Conservation (phyloP, 2,329 filamentous ascomycete genomes). For the Boeremia exigua region DNA sequence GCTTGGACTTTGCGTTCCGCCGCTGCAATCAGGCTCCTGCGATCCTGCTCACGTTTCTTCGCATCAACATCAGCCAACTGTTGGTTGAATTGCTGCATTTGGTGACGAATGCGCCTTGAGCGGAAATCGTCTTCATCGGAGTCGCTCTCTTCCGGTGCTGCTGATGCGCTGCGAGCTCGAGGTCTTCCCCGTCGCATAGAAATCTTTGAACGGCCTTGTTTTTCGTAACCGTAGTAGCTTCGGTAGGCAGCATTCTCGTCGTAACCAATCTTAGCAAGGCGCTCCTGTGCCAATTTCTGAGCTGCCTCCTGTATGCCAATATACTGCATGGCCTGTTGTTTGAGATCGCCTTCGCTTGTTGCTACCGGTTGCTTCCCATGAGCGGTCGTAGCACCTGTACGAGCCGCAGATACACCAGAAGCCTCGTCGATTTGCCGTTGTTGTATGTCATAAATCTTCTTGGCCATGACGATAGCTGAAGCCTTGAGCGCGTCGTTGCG, state of each 20-base stretch:
- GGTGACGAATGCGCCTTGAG: conserved; percentile 74
- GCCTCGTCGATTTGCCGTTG: conserved; percentile 64
- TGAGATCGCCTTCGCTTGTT: conserved; percentile 54
- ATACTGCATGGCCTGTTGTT: conserved; percentile 58
- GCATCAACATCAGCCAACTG: conserved; percentile 72
- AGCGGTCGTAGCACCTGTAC: conserved; percentile 44
- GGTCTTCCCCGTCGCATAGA: conserved; percentile 60
- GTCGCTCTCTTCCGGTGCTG: conserved; percentile 36
- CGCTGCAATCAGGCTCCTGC: conserved; percentile 74
- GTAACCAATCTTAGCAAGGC: conserved; percentile 79
- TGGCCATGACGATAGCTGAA: conserved; percentile 88
- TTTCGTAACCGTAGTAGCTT: conserved; percentile 74
- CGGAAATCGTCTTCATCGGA: conserved; percentile 66
- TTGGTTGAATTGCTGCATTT: conserved; percentile 79
- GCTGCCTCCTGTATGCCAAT: conserved; percentile 83
- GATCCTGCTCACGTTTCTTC: conserved; percentile 76
- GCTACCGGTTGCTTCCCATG: conserved; percentile 33
- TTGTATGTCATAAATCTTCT: conserved; percentile 79
- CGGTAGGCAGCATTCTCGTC: conserved; percentile 71
- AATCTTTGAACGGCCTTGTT: conserved; percentile 57
- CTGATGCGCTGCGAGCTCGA: conserved; percentile 71
- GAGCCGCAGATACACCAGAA: conserved; percentile 34
- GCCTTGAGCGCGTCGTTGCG: conserved; percentile 76
- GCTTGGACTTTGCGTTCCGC: conserved; percentile 87
- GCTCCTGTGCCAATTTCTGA: conserved; percentile 82